Evolutionary conservation across 352 stramenopile species (phyloP), one percentile per base, ranked within the genome.

Genomic region (Globisporangium okanoganense): DNA sequence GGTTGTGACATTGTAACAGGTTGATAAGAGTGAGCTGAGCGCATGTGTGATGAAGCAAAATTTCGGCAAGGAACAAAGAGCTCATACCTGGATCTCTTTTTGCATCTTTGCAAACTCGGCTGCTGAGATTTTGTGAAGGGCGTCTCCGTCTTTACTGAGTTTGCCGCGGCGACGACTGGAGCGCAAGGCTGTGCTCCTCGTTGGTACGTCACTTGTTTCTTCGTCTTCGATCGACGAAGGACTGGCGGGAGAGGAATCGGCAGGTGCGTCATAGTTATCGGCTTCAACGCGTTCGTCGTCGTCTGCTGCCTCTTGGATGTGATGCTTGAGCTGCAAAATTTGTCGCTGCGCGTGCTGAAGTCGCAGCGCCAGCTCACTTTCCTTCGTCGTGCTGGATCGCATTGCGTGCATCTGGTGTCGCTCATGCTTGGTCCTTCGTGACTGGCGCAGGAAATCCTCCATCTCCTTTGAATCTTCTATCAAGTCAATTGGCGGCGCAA

Each of bases 261-360:
- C 8, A 18, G 33, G 9, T 14, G 27, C 25, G 14, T 13, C 49
- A n/a, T n/a, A n/a, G 4, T 53, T 29, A 35, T 43, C 27, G 29
- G 8, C 14, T 6, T 56, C 51, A 14, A 18, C 12, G 8, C 18
- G 45, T 48, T 51, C 56, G 8, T 47, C 38, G 12, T 22, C 57
- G 6, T 33, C 53, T 2, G 59, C 49, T 2, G 36, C 44, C 13
- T 71, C 60, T 62, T 89, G 63, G 18, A 92, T 78, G 62, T 92
- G 74, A 7, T 76, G 64, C 38, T 88, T 87, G 49, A 95, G 65
- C 41, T 84, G 64, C 16, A 88, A 27, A 50, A 93, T 85, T 29
- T 92, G 79, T 10, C 79, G 71, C 25, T 95, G 78, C 14, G 83
- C 78, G 49, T 89, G 81, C 47, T 92, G 82, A 35, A 95, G 73